Base-by-base conservation (phyloP, 139 green algal genomes). In the Pleodorina starrii region DNA sequence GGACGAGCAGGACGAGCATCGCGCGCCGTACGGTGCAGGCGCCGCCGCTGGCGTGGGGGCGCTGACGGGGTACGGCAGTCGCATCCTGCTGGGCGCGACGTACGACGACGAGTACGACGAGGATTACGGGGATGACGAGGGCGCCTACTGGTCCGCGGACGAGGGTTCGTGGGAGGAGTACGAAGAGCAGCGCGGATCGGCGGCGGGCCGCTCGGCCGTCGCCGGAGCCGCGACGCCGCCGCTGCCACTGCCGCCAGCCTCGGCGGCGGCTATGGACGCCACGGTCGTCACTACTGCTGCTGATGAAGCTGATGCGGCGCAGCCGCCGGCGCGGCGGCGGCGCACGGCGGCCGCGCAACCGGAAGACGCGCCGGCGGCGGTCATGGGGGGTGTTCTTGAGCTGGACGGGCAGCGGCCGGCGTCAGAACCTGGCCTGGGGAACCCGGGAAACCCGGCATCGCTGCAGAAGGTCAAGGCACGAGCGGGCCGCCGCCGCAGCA, bases 51-150 rank as follows among this genome's bases (percentile, higher is more conserved):
- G n/a, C n/a, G n/a, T n/a, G n/a, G 14, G 50, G 2, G 32, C 21
- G 1, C 32, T 57, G 72, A 43, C 17, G 40, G 72, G 40, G 25
- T 80, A 80, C 72, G 43, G 40, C 42, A 36, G 72, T 29, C 69
- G 69, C 11, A 14, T 80, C 19, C 9, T 80, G 42, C 25, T 38
- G 14, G 40, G 16, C 72, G 40, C 9, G 23, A 57, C 40, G 72
- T 80, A 80, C 40, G 72, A 80, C 72, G 38, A 50, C 11, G 25
- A 38, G 42, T 54, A 80, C 42, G 72, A 57, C 43, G 42, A 80
- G 21, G 69, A 29, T 38, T 40, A 59, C 40, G 21, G 40, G 40
- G 72, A 80, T 11, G 72, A 80, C 42, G 40, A 57, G 43, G 42
- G 40, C 7, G 27, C 72, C 0, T 80, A 59, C 72, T 76, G 68